A percentile compares a stretch with the other conserved stretches of the same genome.
Evolutionary conservation across 805 yeast genomes (phyloP).

Genomic region (Kurtzmaniella fragi): DNA sequence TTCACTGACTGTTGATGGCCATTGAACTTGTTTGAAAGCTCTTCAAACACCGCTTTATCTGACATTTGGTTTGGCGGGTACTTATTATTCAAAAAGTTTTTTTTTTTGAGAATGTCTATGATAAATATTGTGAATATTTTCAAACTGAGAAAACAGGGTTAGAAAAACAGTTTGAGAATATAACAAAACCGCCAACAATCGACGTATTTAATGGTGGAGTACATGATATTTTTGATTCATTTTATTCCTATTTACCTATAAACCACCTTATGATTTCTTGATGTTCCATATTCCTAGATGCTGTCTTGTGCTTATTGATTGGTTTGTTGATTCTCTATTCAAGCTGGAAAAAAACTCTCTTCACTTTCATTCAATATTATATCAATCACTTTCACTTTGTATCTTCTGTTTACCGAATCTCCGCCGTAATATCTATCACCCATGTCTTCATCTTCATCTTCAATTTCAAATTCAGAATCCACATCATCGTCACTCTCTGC

Average conservation of each 20-base stretch:
- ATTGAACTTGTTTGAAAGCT: conserved; percentile 41
- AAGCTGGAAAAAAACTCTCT: conserved; percentile 19
- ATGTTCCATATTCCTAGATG: no score
- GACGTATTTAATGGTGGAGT: no score
- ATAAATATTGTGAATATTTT: no score
- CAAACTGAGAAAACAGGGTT: no score
- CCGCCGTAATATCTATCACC: conserved; percentile 14
- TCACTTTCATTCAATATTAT: conserved; percentile 33
- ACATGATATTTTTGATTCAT: no score
- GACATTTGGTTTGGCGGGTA: conserved; percentile 13
- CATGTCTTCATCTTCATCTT: conserved; percentile 16
- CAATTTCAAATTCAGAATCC: background rate
- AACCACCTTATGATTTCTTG: no score
- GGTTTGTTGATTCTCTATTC: background rate
- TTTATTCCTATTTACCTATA: no score
- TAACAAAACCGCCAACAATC: no score
- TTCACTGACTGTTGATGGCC: conserved; percentile 42
- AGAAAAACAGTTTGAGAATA: no score
- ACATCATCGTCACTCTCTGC: conserved; percentile 9
- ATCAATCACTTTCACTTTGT: conserved; percentile 39
- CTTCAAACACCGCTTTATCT: conserved; percentile 36
- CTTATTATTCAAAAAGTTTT: no score
- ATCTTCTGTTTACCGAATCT: conserved; percentile 17
- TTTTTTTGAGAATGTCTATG: no score
- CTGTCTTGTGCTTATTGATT: background rate